Base-by-base conservation (phyloP, 2,329 filamentous ascomycete genomes). In the Cercospora nicotianae region DNA sequence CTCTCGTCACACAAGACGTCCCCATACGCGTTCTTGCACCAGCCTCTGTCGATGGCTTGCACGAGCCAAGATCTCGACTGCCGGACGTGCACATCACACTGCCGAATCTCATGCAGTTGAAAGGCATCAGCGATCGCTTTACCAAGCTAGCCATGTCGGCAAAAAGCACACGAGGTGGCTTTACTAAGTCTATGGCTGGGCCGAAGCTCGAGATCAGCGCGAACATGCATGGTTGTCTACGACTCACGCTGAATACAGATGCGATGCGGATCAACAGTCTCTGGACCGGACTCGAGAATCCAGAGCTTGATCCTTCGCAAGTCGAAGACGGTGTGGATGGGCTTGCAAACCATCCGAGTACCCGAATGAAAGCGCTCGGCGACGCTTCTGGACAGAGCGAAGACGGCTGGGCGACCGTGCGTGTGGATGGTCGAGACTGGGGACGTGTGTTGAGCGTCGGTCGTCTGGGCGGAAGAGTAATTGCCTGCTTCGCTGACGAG, bases 361-460 rank as follows among this genome's bases (percentile, higher is more conserved):
- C 92, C 62, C 85, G 84, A 67, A 94, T 96, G 84, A 89, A 88
- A 73, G 87, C 80, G 62, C 73, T 87, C 0, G 84, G 84, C 5
- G 82, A 81, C 53, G 81, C 84, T 0, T 82, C 85, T 68, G 85
- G 89, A 63, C 89, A 87, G 20, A 92, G 91, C 13, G 91, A 93
- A 13, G 89, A 93, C 69, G 89, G 88, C 57, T 98, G 94, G 93
- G 92, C 93, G 1, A 93, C 88, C 26, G 94, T 98, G 39, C 86
- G 92, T 63, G 93, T 98, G 26, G 95, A 98, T 80, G 95, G 93
- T 36, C 91, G 89, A 78, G 95, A 99, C 78, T 98, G 95, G 94
- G 93, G 93, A 33, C 89, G 88, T 72, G 94, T 98, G n/a, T 84
- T 99, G 72, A 96, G 93, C 78, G 94, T 98, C 12, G 94, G 94